phyloP scores from a whole-genome alignment of 768 basidiomycete genomes.

The Melanogaster broomeanus region DNA sequence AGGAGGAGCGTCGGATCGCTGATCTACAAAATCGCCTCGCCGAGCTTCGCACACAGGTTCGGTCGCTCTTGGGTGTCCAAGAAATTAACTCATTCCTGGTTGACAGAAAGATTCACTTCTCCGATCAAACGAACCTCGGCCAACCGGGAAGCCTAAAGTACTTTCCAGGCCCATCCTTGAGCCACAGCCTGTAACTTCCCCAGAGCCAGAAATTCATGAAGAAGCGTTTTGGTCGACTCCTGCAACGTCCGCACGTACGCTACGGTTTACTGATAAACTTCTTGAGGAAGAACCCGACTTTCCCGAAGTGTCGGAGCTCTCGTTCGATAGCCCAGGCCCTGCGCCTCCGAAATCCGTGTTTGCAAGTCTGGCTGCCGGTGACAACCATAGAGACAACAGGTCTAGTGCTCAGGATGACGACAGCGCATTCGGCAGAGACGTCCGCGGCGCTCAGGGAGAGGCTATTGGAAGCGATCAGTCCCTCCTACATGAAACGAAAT shows the following conservation, averaged over 20 bases:
- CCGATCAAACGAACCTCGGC: constrained; percentile 19
- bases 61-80: constrained; percentile 8
- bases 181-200: constrained; percentile 18
- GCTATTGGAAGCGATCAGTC: constrained; percentile 9
- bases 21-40: constrained; percentile 44
- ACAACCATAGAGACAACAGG: constrained; percentile 8
- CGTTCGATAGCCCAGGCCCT: constrained; percentile 48
- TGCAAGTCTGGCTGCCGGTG: constrained; percentile 19
- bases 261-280: constrained; percentile 64
- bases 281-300: constrained; percentile 66
- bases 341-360: constrained; percentile 32
- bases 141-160: constrained; percentile 9
- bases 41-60: constrained; percentile 42
- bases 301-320: constrained; percentile 45
- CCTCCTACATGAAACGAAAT: constrained; percentile 7
- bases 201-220: constrained; percentile 43
- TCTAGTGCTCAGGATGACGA: constrained; percentile 1
- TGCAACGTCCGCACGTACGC: constrained; percentile 49
- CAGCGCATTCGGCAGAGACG: constrained; percentile 8
- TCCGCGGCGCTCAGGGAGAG: constrained; percentile 1
- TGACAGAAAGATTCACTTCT: constrained; percentile 31
- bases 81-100: background rate
- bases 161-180: constrained; percentile 10
- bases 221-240: constrained; percentile 68
- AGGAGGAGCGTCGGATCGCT: constrained; percentile 44